Evolutionary conservation across 2,329 filamentous ascomycete species (phyloP).

Genomic region (Hirsutella rhossiliensis): DNA sequence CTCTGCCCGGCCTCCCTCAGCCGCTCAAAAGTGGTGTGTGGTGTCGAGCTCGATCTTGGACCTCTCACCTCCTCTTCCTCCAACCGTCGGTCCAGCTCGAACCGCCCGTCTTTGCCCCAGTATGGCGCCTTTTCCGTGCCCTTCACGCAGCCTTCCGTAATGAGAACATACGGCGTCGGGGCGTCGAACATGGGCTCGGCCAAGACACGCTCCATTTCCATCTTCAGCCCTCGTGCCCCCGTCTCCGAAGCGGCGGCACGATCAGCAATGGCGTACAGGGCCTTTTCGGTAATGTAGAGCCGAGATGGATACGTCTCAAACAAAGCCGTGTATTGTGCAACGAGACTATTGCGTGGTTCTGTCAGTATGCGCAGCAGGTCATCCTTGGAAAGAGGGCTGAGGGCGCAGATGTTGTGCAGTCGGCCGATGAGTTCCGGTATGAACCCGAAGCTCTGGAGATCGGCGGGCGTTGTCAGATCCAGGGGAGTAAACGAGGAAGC

Average conservation of each 20-base stretch:
- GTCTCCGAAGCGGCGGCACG: constrained; percentile 50
- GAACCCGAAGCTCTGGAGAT: constrained; percentile 77
- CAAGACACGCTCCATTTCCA: constrained; percentile 68
- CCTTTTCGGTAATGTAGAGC: constrained; percentile 70
- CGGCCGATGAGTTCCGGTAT: constrained; percentile 96
- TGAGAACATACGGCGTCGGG: constrained; percentile 62
- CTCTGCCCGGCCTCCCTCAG: constrained; percentile 35
- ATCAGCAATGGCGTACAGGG: constrained; percentile 70
- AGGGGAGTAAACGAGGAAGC: constrained; percentile 40
- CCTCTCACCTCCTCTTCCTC: constrained; percentile 44
- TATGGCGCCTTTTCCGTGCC: constrained; percentile 48
- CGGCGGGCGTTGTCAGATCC: constrained; percentile 61
- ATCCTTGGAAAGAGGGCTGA: constrained; percentile 57
- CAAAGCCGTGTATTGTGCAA: constrained; percentile 79
- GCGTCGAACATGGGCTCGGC: constrained; percentile 75
- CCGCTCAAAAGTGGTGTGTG: constrained; percentile 23
- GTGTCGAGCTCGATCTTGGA: constrained; percentile 6
- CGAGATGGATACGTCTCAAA: constrained; percentile 72
- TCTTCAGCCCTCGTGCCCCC: constrained; percentile 67
- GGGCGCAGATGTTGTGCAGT: constrained; percentile 77
- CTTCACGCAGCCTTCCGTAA: constrained; percentile 57
- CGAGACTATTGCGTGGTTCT: constrained; percentile 78
- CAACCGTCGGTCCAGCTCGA: constrained; percentile 56
- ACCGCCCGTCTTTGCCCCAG: constrained; percentile 58
- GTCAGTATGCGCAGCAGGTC: constrained; percentile 80